Percentiles rank a stretch among this genome's conserved stretches.
These are phyloP conservation scores for Zopfia rhizophila DNA, from an alignment of 2,329 filamentous ascomycete genomes.

Conservation along the genomic window DNA sequence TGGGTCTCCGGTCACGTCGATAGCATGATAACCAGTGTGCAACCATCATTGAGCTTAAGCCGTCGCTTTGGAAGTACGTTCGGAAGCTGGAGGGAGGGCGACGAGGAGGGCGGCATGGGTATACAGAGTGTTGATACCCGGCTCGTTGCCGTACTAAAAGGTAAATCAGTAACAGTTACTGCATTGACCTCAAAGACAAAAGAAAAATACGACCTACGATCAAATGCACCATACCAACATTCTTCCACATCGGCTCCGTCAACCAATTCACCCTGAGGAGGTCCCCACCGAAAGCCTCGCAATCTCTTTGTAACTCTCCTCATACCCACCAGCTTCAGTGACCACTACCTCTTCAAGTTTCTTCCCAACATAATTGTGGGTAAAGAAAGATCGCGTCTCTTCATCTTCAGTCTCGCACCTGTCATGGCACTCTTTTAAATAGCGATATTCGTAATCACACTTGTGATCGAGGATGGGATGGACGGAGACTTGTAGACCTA, in stretches of 20 bases:
- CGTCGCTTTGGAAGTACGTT: no score
- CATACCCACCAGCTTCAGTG: neutral
- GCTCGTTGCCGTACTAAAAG: constrained; percentile 30
- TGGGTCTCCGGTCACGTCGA: no score
- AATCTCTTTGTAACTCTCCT: neutral
- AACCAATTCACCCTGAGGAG: constrained; percentile 15
- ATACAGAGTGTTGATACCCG: constrained; percentile 13
- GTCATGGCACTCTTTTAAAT: no score
- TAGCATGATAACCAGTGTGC: no score
- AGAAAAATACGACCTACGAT: no score
- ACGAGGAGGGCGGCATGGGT: constrained; percentile 28
- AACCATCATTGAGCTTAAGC: no score
- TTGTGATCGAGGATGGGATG: constrained; percentile 45
- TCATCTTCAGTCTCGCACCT: no score
- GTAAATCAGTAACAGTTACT: neutral
- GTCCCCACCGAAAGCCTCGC: constrained; percentile 1
- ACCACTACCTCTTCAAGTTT: neutral
- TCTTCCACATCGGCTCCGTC: constrained; percentile 2
- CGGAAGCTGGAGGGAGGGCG: constrained; percentile 12
- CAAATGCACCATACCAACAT: constrained; percentile 11
- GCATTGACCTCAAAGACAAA: neutral
- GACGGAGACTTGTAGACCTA: constrained; percentile 44
- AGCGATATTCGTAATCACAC: no score
- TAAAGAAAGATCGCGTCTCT: no score
- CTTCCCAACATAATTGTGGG: constrained; percentile 3